phyloP scores from a whole-genome alignment of 345 rosid genomes.

The Bruguiera parviflora region DNA sequence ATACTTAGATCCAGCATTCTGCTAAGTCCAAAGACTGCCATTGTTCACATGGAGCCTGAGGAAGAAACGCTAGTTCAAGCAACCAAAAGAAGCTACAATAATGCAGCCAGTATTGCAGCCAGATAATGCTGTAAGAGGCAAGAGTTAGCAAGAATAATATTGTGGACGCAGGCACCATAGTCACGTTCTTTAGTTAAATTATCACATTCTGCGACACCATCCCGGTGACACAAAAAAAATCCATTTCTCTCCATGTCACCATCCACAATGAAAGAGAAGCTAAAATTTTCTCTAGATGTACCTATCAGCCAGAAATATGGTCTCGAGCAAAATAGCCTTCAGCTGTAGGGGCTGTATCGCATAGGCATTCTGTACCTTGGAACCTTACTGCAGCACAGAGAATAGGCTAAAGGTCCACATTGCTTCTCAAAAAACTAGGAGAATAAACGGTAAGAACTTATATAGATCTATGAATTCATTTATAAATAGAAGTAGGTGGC shows the following conservation, averaged over 20 bases:
- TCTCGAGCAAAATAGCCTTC: constrained; percentile 12
- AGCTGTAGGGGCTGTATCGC: constrained; percentile 66
- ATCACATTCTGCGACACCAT: constrained; percentile 2
- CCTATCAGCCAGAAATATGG: background rate
- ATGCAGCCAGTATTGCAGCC: too few relatives aligned
- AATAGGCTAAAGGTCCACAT: background rate
- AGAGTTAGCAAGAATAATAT: too few relatives aligned
- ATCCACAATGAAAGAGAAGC: background rate
- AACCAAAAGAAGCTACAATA: too few relatives aligned
- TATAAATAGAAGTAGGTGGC: background rate
- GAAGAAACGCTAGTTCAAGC: too few relatives aligned
- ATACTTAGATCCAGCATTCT: too few relatives aligned
- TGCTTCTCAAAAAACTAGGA: background rate
- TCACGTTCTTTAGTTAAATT: too few relatives aligned
- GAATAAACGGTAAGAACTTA: background rate
- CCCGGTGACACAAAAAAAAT: background rate
- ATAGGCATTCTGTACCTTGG: constrained; percentile 58
- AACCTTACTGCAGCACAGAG: constrained; percentile 47
- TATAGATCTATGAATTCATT: background rate
- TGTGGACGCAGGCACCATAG: too few relatives aligned
- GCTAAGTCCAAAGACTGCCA: too few relatives aligned
- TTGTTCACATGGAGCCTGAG: too few relatives aligned
- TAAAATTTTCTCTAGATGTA: background rate
- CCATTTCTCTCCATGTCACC: background rate
- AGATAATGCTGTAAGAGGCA: too few relatives aligned